These are phyloP conservation scores for Sabuloglossum arenarium DNA, from an alignment of 495 filamentous ascomycete species.

Conservation along the genomic window DNA sequence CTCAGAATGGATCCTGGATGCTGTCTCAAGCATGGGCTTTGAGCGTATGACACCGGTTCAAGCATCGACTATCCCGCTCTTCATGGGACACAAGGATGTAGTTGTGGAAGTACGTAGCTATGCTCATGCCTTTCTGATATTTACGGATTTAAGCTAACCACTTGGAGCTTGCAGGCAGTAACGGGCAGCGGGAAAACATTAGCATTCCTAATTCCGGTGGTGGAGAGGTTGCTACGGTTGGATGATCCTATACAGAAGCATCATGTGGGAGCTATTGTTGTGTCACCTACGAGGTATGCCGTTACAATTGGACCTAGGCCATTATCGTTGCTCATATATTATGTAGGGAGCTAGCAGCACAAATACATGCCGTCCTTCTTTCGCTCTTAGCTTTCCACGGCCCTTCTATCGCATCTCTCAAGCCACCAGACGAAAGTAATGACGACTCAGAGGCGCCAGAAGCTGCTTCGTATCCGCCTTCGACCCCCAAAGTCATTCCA, in stretches of 20 bases:
- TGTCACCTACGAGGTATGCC: slow-evolving; percentile 59
- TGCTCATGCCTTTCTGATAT: neutral
- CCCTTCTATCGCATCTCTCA: slow-evolving; percentile 44
- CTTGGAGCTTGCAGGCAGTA: slow-evolving; percentile 36
- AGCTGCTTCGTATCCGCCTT: slow-evolving; percentile 27
- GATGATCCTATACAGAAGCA: slow-evolving; percentile 66
- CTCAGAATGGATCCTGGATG: slow-evolving; percentile 81
- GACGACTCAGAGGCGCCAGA: slow-evolving; percentile 23
- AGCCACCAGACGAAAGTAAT: slow-evolving; percentile 18
- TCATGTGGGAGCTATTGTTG: slow-evolving; percentile 74
- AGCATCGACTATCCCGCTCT: slow-evolving; percentile 78
- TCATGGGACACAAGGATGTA: slow-evolving; percentile 86
- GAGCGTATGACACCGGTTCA: slow-evolving; percentile 82
- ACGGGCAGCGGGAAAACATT: slow-evolving; percentile 93
- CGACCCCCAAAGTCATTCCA: slow-evolving; percentile 43
- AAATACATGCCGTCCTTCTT: slow-evolving; percentile 69
- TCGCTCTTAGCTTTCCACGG: slow-evolving; percentile 65
- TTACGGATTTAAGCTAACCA: neutral
- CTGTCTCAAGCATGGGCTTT: slow-evolving; percentile 68
- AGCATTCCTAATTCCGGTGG: slow-evolving; percentile 70
- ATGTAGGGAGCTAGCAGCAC: slow-evolving; percentile 61
- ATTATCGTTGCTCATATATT: neutral
- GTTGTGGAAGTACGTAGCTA: slow-evolving; percentile 47
- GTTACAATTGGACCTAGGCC: neutral
- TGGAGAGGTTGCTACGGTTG: slow-evolving; percentile 60